Evolutionary conservation across 177 flowering plant genomes (phyloP), one percentile per base, ranked within the genome.

Genomic region (Vitis hybrid): DNA sequence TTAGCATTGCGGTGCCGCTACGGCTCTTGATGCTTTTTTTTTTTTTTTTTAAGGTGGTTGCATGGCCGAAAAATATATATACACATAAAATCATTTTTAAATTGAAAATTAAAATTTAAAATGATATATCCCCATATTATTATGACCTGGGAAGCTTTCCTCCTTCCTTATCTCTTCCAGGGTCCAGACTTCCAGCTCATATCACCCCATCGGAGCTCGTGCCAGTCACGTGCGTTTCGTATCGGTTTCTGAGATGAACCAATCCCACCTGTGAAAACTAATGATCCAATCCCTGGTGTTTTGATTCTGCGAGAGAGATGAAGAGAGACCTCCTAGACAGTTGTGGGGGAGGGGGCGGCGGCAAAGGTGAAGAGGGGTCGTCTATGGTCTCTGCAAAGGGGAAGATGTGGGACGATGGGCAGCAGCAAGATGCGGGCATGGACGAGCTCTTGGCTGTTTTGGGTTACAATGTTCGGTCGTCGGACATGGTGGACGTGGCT

Each of bases 401-500:
- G 2, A 82, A 74, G 78, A 55, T 79, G 52, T 81, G 83, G 81
- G 80, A 76, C 2, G 78, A 70, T 16, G 60, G 20, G 15, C 74
- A 70, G 13, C 78, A 75, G 49, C 69, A 69, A 56, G 83, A 76
- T 26, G 71, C 80, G 2, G 85, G 81, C 6, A 73, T 81, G 80
- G 88, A 85, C 58, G 86, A 85, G 79, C 72, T 85, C 0, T 62
- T 82, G 51, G 86, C 75, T 3, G 86, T 77, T 39, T 59, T 84
- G 70, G 87, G 87, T 0, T 82, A 80, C 84, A 85, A 83, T 63
- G 86, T 85, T 10, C 66, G 77, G 55, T 70, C 86, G 0, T 78
- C 88, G 1, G 86, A 85, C 74, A 85, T 85, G 88, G 84, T 82
- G 2, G 84, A 79, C 2, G 85, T 85, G 3, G 88, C 88, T 0